phyloP scores from a whole-genome alignment of 345 rosid species.

The thale cress (Arabidopsis thaliana) region DNA sequence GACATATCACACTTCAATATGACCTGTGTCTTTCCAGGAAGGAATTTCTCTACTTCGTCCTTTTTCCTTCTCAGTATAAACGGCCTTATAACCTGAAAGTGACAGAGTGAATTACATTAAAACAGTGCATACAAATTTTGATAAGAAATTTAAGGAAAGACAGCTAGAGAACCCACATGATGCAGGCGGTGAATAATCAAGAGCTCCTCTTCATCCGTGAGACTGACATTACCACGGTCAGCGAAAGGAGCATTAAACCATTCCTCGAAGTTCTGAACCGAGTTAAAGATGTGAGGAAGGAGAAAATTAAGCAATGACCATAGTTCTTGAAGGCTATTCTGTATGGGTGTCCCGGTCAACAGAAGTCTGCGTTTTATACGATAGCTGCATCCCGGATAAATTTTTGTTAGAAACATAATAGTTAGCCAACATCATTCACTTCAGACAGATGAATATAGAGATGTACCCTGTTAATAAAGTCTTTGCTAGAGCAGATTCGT shows the following conservation, averaged over 20 bases:
- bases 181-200: slow-evolving; percentile 95
- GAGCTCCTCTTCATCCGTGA: slow-evolving; percentile 91
- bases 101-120: slow-evolving; percentile 20
- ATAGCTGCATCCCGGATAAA: slow-evolving; percentile 65
- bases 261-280: slow-evolving; percentile 91
- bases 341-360: slow-evolving; percentile 97
- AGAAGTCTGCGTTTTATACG: slow-evolving; percentile 91
- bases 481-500: slow-evolving; percentile 87
- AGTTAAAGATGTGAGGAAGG: slow-evolving; percentile 93
- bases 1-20: slow-evolving; percentile 97
- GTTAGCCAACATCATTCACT: slow-evolving; percentile 27
- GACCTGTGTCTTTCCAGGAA: slow-evolving; percentile 95
- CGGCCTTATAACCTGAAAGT: slow-evolving; percentile 91
- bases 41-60: slow-evolving; percentile 97
- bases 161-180: slow-evolving; percentile 65
- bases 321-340: slow-evolving; percentile 94
- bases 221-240: slow-evolving; percentile 85
- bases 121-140: slow-evolving; percentile 19
- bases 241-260: slow-evolving; percentile 99
- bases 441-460: slow-evolving; percentile 22
- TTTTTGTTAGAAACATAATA: slow-evolving; percentile 36
- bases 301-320: slow-evolving; percentile 99
- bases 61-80: slow-evolving; percentile 97
- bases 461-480: slow-evolving; percentile 85
- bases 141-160: slow-evolving; percentile 22